Evolutionary conservation across 2,329 filamentous ascomycete species (phyloP).

Genomic region (Xylariaceae sp.): DNA sequence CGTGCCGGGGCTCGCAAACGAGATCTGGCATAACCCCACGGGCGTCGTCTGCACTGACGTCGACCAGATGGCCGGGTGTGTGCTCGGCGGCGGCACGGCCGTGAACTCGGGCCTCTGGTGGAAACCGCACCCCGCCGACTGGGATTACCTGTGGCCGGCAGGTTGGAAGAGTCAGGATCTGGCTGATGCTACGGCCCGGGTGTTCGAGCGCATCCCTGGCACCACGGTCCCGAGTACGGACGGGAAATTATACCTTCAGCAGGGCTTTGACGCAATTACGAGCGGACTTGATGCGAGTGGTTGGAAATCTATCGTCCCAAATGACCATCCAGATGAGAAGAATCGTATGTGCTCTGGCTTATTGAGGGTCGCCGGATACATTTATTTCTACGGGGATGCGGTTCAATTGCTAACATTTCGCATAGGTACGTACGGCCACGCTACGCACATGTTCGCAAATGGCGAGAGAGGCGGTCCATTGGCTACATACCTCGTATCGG

Average conservation of each 20-base stretch:
- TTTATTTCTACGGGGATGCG: neutral
- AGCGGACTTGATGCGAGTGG: conserved; percentile 65
- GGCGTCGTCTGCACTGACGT: conserved; percentile 73
- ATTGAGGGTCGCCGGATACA: no score
- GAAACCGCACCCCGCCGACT: conserved; percentile 68
- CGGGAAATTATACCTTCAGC: conserved; percentile 68
- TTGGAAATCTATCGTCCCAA: conserved; percentile 70
- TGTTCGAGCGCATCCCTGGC: conserved; percentile 72
- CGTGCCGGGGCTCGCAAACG: conserved; percentile 73
- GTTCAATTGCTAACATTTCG: neutral
- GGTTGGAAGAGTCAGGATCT: conserved; percentile 75
- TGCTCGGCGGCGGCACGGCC: conserved; percentile 71
- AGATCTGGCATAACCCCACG: conserved; percentile 69
- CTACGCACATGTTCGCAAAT: conserved; percentile 70
- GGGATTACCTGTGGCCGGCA: conserved; percentile 73
- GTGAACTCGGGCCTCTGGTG: conserved; percentile 75
- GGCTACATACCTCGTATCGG: conserved; percentile 71
- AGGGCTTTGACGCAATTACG: conserved; percentile 68
- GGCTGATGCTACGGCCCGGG: conserved; percentile 60
- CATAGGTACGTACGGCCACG: conserved; percentile 60
- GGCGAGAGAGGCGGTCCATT: conserved; percentile 73
- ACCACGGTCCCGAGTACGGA: conserved; percentile 71
- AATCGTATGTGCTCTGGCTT: conserved; percentile 55
- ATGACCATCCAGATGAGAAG: conserved; percentile 66
- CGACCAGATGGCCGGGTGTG: conserved; percentile 76